phyloP scores from a whole-genome alignment of 345 rosid species.

The Leavenworthia alabamica region DNA sequence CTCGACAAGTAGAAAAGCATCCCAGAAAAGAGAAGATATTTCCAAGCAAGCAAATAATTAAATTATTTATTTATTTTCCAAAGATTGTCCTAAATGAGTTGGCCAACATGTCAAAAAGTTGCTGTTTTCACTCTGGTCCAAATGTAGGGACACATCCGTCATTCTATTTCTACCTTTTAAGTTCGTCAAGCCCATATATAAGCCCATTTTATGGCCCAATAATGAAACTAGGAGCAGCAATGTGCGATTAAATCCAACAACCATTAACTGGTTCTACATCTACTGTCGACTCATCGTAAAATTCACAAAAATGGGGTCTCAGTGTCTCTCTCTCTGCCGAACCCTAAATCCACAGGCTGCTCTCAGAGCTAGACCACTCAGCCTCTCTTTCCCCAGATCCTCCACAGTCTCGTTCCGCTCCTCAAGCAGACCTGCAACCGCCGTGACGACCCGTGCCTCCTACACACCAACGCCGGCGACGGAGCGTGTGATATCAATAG shows the following conservation, averaged over 20 bases:
- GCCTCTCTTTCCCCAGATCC: conserved; percentile 16
- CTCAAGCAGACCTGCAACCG: background rate
- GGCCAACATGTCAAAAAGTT: conserved; percentile 5
- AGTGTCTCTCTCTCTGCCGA: conserved; percentile 33
- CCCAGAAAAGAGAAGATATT: conserved; percentile 16
- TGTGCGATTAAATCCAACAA: too few relatives aligned
- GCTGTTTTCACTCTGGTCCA: background rate
- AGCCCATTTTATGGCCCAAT: too few relatives aligned
- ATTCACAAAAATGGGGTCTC: conserved; percentile 32
- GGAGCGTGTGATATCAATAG: conserved; percentile 69
- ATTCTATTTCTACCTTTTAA: too few relatives aligned
- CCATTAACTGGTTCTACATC: too few relatives aligned
- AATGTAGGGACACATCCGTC: conserved; percentile 11
- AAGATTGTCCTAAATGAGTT: background rate
- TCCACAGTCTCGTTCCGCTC: conserved; percentile 4
- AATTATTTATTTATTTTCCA: background rate
- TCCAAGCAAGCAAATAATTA: background rate
- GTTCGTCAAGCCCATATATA: background rate
- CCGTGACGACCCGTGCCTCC: conserved; percentile 36
- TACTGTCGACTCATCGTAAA: too few relatives aligned
- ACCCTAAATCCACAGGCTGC: conserved; percentile 23
- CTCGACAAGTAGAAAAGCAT: conserved; percentile 19
- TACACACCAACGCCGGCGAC: conserved; percentile 68
- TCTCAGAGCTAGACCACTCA: conserved; percentile 6
- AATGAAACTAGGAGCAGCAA: too few relatives aligned